phyloP scores from a whole-genome alignment of 805 yeast species.

The Saccharomycopsis sp. region DNA sequence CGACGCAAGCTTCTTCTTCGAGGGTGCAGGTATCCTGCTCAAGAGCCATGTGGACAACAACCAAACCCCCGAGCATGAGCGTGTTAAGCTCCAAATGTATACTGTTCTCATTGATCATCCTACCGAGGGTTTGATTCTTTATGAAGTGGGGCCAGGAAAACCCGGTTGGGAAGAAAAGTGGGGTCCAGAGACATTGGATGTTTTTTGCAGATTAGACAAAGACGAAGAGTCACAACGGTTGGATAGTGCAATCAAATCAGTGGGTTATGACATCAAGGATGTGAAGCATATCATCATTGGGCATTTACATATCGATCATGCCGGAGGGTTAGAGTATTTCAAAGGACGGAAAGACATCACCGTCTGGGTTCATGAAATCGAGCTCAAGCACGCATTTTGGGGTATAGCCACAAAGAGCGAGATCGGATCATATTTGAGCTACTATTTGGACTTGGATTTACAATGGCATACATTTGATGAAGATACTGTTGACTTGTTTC shows the following conservation, averaged over 20 bases:
- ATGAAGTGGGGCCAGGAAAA: constrained; percentile 14
- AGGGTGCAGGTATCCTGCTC: constrained; percentile 6
- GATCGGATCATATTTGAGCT: constrained; percentile 9
- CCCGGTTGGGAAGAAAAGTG: constrained; percentile 15
- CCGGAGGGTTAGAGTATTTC: constrained; percentile 15
- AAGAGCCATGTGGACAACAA: constrained; percentile 1
- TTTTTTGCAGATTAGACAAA: constrained; percentile 9
- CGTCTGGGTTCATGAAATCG: constrained; percentile 13
- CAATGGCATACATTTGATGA: constrained; percentile 16
- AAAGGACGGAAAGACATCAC: constrained; percentile 9
- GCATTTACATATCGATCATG: constrained; percentile 16
- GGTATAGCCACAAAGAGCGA: constrained; percentile 13
- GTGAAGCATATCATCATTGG: constrained; percentile 13
- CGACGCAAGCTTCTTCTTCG: constrained; percentile 9
- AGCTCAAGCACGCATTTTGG: constrained; percentile 12
- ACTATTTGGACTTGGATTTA: constrained; percentile 12
- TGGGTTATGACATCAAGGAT: constrained; percentile 10
- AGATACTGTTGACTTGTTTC: constrained; percentile 8
- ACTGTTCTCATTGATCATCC: constrained; percentile 14
- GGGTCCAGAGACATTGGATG: constrained; percentile 8
- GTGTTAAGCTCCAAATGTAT: constrained; percentile 9
- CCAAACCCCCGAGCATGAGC: not conserved
- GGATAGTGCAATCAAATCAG: constrained; percentile 8
- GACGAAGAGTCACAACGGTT: constrained; percentile 5
- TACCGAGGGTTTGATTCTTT: constrained; percentile 10